A percentile compares a stretch with the other conserved stretches of the same genome.
These are phyloP conservation scores for Pholiota adiposa DNA, from an alignment of 1,284 basidiomycete genomes.

Conservation along the genomic window DNA sequence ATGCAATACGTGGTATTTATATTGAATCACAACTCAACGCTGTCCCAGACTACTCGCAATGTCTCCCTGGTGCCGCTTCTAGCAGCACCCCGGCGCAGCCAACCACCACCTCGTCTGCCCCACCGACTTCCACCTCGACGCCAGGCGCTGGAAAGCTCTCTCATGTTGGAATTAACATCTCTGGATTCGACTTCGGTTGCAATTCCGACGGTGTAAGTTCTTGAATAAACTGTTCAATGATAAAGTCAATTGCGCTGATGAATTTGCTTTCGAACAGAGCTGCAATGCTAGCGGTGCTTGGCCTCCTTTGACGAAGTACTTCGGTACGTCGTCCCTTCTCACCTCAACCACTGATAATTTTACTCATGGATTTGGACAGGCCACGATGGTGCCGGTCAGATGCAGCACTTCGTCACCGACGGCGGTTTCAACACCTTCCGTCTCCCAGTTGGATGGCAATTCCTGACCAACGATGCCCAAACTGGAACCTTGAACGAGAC, in stretches of 20 bases:
- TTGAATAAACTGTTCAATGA: no score
- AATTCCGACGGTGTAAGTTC: constrained; percentile 41
- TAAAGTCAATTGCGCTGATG: not conserved
- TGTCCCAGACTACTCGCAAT: constrained; percentile 33
- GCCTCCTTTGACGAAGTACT: constrained; percentile 50
- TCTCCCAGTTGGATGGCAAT: constrained; percentile 62
- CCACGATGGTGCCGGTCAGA: constrained; percentile 53
- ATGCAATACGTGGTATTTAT: not conserved
- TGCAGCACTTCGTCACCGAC: constrained; percentile 57
- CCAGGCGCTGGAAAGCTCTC: constrained; percentile 30
- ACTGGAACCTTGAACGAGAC: constrained; percentile 47
- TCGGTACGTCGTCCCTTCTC: constrained; percentile 32
- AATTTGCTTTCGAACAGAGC: constrained; percentile 13
- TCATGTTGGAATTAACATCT: constrained; percentile 45
- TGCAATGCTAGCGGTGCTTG: constrained; percentile 44
- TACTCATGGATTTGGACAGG: constrained; percentile 22
- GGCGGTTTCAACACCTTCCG: constrained; percentile 57
- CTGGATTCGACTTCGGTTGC: constrained; percentile 54
- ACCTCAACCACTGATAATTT: not conserved
- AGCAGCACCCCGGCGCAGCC: constrained; percentile 3
- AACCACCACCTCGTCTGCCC: constrained; percentile 13
- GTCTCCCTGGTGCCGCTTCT: constrained; percentile 24
- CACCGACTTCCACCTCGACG: constrained; percentile 19
- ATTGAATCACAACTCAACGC: not conserved
- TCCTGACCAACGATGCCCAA: constrained; percentile 45